Evolutionary conservation across 2,329 filamentous ascomycete genomes (phyloP), one percentile per base, ranked within the genome.

Genomic region (Ustulina deusta): DNA sequence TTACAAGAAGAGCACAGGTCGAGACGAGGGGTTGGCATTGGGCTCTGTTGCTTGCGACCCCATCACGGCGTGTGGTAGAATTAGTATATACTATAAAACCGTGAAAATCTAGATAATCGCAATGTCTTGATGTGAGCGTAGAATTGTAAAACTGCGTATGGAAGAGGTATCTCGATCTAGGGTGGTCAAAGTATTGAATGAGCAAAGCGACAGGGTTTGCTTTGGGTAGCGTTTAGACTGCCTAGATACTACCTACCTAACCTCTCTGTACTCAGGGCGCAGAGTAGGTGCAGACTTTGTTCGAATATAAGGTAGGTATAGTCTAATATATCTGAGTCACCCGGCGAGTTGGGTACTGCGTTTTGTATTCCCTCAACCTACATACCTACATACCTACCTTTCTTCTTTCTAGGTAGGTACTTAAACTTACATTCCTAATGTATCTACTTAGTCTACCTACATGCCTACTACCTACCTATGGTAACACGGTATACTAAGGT

Each of bases 1-100:
- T 78, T 66, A 83, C 82, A 84, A 84, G 73, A 84, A 84, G 40
- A 83, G 78, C 55, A 84, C 81, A 42, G 78, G 75, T 58, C 74
- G 75, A 11, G 72, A 71, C 22, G 68, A 38, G 38, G 70, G 15
- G 22, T 71, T 67, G 71, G 72, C 68, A 72, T 77, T 63, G 60
- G 65, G 46, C 36, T 72, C 66, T 64, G 67, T 55, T 17, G 62
- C 61, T 70, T 74, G 69, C n/a, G 75, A 72, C 5, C 73, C 75
- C 78, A 79, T 79, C 36, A 59, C 44, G 48, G 25, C 27, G 44
- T 61, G 17, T 54, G 13, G 7, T n/a, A 32, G 36, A 38, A 22
- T 25, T 63, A 9, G 32, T 60, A 57, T 36, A 9, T 48, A 25
- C 36, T 55, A 40, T 4, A n/a, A 9, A 22, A 32, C 27, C 1